Base-by-base conservation (phyloP, 345 rosid species). In the Erucastrum elatum region DNA sequence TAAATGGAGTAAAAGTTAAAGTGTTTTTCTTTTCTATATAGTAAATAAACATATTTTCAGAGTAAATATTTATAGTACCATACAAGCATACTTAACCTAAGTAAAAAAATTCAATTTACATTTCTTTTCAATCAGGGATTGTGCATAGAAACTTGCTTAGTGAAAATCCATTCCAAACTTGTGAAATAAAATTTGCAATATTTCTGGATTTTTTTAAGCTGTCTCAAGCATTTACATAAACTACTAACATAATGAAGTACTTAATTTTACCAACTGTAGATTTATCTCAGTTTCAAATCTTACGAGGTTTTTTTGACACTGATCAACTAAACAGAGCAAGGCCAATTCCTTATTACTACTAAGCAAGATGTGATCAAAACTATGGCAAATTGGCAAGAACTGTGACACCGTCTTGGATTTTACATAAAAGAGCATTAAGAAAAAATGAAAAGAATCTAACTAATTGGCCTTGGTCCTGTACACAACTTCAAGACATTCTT, bases 401-500 rank as follows among this genome's bases (percentile, higher is more conserved):
- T 4, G 29, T 63, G 51, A 60, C 12, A 16, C 16, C 10, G 12
- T 68, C 82, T 79, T 70, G 64, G 64, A 39, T 63, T 74, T 68
- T 64, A 80, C 75, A 75, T 63, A 44, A 29, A n/a, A 59, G 77
- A 66, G 70, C 65, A 68, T 35, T 27, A 46, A 67, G 35, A 49
- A 61, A n/a, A n/a, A n/a, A n/a, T n/a, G n/a, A n/a, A n/a, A 8
- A n/a, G 21, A 53, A 68, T 37, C 41, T 58, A 73, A 81, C 81
- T 75, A 68, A 88, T 84, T 35, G 12, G 76, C 86, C 84, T 88
- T 86, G 53, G 77, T 75, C 83, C 4, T 78, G 74, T 87, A 39
- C n/a, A 63, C 72, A 29, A 76, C 82, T 81, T 95, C 99, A 69
- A 93, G 75, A 84, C 97, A 90, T 82, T 95, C 97, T 75, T 95